Evolutionary conservation across 495 filamentous ascomycete genomes (phyloP).

Genomic region (Polyplosphaeria fusca): DNA sequence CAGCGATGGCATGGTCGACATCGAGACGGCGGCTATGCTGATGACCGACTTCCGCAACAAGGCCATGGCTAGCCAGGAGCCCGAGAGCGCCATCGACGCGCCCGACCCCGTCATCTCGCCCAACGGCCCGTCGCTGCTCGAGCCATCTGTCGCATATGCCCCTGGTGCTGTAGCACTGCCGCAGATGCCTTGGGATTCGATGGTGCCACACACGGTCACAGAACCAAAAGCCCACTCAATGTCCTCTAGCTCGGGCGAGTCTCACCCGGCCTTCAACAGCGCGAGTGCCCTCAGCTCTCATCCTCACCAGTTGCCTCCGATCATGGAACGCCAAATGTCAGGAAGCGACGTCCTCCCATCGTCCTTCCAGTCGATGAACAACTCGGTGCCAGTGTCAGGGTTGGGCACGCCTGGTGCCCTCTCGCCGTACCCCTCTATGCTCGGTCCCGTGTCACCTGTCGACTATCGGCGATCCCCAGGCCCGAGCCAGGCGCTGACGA

Average conservation of each 20-base stretch:
- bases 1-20: slow-evolving; percentile 92
- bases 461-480: slow-evolving; percentile 67
- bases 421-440: slow-evolving; percentile 73
- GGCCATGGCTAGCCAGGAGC: slow-evolving; percentile 73
- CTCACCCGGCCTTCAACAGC: slow-evolving; percentile 56
- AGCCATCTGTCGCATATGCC: slow-evolving; percentile 44
- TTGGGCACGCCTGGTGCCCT: slow-evolving; percentile 76
- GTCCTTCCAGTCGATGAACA: slow-evolving; percentile 63
- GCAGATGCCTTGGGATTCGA: slow-evolving; percentile 86
- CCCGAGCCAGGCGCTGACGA: slow-evolving; percentile 45
- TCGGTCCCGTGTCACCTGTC: slow-evolving; percentile 66
- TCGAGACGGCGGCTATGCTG: slow-evolving; percentile 98
- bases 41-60: slow-evolving; percentile 99
- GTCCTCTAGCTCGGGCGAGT: slow-evolving; percentile 65
- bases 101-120: slow-evolving; percentile 71
- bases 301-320: slow-evolving; percentile 59
- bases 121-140: slow-evolving; percentile 47
- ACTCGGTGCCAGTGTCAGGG: slow-evolving; percentile 65
- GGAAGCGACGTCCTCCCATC: slow-evolving; percentile 58
- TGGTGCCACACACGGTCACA: slow-evolving; percentile 60
- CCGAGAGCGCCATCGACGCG: slow-evolving; percentile 59
- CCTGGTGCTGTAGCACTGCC: slow-evolving; percentile 74
- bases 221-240: slow-evolving; percentile 62
- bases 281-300: slow-evolving; percentile 53
- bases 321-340: slow-evolving; percentile 62